phyloP scores from a whole-genome alignment of 2,329 filamentous ascomycete species.

The Aureobasidium sp. region DNA sequence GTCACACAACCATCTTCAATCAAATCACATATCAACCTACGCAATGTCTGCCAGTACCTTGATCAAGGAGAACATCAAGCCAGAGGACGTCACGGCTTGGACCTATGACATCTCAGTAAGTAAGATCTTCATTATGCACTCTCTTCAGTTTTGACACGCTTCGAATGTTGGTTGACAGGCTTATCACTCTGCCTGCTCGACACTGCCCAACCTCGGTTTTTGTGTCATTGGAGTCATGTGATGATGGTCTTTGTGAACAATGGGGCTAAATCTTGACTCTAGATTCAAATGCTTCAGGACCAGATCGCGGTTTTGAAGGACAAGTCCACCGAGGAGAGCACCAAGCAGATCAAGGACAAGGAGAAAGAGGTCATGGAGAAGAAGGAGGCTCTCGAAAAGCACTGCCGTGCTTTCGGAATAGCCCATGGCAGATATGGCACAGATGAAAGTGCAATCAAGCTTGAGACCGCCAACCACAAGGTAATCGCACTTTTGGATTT shows the following conservation, averaged over 20 bases:
- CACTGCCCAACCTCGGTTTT: background rate
- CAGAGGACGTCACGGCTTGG: constrained; percentile 1
- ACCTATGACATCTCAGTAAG: constrained; percentile 5
- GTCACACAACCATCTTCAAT: too few relatives aligned
- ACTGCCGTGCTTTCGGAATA: background rate
- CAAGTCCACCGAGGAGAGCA: background rate
- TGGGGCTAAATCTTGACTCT: background rate
- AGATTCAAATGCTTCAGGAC: constrained; percentile 3
- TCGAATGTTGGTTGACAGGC: too few relatives aligned
- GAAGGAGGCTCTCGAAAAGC: constrained; percentile 1
- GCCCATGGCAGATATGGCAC: background rate
- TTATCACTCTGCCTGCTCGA: background rate
- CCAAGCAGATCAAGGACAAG: background rate
- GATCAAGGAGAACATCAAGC: background rate
- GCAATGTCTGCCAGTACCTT: background rate
- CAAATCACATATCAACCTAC: background rate
- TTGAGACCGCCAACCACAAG: background rate
- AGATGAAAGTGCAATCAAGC: background rate
- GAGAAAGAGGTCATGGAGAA: background rate
- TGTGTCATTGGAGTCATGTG: background rate
- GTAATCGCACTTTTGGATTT: background rate
- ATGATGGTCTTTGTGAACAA: background rate
- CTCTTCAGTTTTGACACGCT: too few relatives aligned
- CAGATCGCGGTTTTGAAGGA: background rate
- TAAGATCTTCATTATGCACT: background rate